Conservation (phyloP, 2,329 filamentous ascomycete species). For the Hypoxylon sp. region DNA sequence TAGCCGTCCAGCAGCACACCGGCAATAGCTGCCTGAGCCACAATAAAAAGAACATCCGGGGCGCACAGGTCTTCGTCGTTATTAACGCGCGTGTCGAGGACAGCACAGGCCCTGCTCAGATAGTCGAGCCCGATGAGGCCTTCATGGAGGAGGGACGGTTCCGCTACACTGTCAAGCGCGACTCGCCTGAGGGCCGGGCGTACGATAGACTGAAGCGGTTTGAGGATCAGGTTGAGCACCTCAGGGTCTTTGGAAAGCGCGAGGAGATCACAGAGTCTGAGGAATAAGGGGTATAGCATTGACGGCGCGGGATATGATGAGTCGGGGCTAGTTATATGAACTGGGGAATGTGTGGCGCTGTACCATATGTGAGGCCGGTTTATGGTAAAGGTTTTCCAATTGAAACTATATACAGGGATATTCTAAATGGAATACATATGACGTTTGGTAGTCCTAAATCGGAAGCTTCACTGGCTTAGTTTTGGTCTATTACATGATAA, state of each 20-base stretch:
- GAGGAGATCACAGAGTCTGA: background rate
- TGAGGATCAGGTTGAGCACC: conserved; percentile 9
- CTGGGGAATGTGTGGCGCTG: too few relatives aligned
- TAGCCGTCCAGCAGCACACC: background rate
- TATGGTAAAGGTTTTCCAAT: too few relatives aligned
- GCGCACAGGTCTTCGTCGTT: conserved; percentile 1
- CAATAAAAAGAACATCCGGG: background rate
- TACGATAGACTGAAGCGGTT: background rate
- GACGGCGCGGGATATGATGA: background rate
- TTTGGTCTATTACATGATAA: too few relatives aligned
- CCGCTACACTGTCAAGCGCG: conserved; percentile 4
- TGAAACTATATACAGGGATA: too few relatives aligned
- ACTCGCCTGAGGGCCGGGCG: background rate
- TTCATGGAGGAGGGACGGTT: conserved; percentile 11
- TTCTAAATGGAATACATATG: too few relatives aligned
- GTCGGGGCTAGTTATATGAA: too few relatives aligned
- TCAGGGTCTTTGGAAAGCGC: conserved; percentile 6
- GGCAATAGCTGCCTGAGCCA: conserved; percentile 7
- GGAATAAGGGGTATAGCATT: background rate
- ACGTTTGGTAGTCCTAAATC: too few relatives aligned
- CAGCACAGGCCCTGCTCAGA: background rate
- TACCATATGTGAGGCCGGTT: too few relatives aligned
- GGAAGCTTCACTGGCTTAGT: too few relatives aligned
- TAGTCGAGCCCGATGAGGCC: conserved; percentile 2
- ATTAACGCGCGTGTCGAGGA: background rate